Evolutionary conservation across 2,329 filamentous ascomycete species (phyloP).

Genomic region (Neonectria magnoliae): DNA sequence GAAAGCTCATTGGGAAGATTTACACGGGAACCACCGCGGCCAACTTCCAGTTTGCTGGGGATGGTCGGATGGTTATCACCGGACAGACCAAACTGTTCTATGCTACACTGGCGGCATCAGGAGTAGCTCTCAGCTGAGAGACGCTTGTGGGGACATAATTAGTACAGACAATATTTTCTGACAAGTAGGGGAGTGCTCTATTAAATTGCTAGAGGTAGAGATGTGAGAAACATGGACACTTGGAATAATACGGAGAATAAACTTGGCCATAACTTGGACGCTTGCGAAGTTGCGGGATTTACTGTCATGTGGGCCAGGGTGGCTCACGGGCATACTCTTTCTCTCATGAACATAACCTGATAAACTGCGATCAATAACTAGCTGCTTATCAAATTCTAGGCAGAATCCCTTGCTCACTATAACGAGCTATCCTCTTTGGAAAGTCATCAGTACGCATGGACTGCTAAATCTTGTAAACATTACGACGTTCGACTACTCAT

Average conservation of each 20-base stretch:
- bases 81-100: constrained; percentile 50
- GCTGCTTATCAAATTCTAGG: background rate
- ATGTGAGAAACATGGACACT: too few species aligned
- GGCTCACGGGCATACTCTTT: background rate
- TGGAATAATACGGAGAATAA: too few species aligned
- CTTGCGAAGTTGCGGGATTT: background rate
- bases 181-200: too few species aligned
- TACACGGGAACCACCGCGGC: constrained; percentile 56
- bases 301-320: background rate
- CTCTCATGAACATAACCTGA: too few species aligned
- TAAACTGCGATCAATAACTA: too few species aligned
- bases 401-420: background rate
- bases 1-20: constrained; percentile 66
- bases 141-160: background rate
- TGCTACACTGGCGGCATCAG: constrained; percentile 37
- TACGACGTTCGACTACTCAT: background rate
- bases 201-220: too few species aligned
- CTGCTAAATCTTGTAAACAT: too few species aligned
- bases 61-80: constrained; percentile 49
- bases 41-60: constrained; percentile 58
- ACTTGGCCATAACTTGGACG: too few species aligned
- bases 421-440: background rate
- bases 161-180: too few species aligned
- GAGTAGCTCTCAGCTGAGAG: background rate
- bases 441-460: background rate